phyloP scores from a whole-genome alignment of 352 stramenopile species.

The Saprolegnia diclina region DNA sequence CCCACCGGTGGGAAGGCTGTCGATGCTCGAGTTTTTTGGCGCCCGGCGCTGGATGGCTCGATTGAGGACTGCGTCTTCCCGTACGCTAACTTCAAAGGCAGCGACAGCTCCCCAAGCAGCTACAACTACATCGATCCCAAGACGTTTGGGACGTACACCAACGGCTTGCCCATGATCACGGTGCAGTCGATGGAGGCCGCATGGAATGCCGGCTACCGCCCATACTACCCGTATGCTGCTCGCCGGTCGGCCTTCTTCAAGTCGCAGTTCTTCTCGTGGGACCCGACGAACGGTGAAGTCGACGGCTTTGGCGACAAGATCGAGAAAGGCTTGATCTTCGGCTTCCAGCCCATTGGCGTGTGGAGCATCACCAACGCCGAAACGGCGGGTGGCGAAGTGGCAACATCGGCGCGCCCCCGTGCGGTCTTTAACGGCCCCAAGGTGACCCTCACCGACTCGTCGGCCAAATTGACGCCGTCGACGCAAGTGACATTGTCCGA shows the following conservation, averaged over 20 bases:
- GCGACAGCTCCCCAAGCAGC: constrained; percentile 25
- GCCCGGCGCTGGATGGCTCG: constrained; percentile 39
- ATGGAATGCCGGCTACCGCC: constrained; percentile 45
- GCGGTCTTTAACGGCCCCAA: constrained; percentile 29
- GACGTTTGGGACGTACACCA: constrained; percentile 38
- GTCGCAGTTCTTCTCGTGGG: constrained; percentile 53
- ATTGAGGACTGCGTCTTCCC: constrained; percentile 57
- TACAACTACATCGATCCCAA: constrained; percentile 33
- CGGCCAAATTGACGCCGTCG: constrained; percentile 18
- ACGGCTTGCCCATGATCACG: constrained; percentile 32
- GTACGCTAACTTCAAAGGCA: constrained; percentile 47
- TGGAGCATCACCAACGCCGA: constrained; percentile 35
- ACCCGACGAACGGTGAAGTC: constrained; percentile 38
- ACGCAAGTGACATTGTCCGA: constrained; percentile 16
- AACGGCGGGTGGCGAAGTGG: constrained; percentile 29
- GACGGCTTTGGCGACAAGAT: constrained; percentile 40
- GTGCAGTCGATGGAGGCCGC: constrained; percentile 49
- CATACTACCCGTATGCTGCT: constrained; percentile 58
- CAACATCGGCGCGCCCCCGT: background rate
- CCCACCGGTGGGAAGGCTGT: constrained; percentile 32
- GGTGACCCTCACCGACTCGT: constrained; percentile 29
- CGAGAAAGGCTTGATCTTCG: constrained; percentile 39
- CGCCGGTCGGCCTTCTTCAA: constrained; percentile 65
- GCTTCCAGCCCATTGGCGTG: constrained; percentile 51
- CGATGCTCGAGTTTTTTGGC: constrained; percentile 54